Evolutionary conservation across 768 basidiomycete genomes (phyloP), one percentile per base, ranked within the genome.

Genomic region (Phlegmacium glaucopus): DNA sequence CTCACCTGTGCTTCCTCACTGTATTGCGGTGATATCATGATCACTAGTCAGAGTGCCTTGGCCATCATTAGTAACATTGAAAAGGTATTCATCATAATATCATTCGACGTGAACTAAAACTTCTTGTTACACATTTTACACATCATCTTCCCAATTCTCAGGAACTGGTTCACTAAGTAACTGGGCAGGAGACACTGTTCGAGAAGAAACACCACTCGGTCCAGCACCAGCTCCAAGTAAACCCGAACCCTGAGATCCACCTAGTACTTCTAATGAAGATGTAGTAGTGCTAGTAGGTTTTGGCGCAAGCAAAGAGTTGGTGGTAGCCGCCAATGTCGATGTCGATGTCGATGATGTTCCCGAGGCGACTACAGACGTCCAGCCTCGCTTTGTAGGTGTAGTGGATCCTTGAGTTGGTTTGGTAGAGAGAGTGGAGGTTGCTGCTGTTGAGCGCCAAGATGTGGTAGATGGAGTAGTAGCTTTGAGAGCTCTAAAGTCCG

Each of bases 401-500:
- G 44, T 28, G 4, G 47, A 29, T 11, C 17, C 37, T 11, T 34
- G 43, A 6, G 2, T 22, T 5, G 53, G 50, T 16, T 47, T 53
- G 10, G 56, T 26, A 8, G 51, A 16, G 16, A 39, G 39, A 26
- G 45, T 27, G 13, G 10, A 34, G 6, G 43, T 28, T n/a, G 52
- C 25, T 25, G 42, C 8, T 22, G 22, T 39, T 2, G 55, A 46
- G 40, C 65, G 58, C 58, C 63, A 66, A 6, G 60, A 56, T 1
- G 53, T 39, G 12, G 50, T 27, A 8, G 61, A 40, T 17, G 47
- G 15, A 30, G 37, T 35, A n/a, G 32, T 26, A 7, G 29, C 44
- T 26, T 55, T 57, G 26, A 63, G 50, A 2, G 60, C 63, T 37
- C 79, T 74, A 42, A 86, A 55, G 58, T 86, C 82, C 0, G 76